Evolutionary conservation across 805 yeast genomes (phyloP).

Genomic region (Kregervanrija delftensis): DNA sequence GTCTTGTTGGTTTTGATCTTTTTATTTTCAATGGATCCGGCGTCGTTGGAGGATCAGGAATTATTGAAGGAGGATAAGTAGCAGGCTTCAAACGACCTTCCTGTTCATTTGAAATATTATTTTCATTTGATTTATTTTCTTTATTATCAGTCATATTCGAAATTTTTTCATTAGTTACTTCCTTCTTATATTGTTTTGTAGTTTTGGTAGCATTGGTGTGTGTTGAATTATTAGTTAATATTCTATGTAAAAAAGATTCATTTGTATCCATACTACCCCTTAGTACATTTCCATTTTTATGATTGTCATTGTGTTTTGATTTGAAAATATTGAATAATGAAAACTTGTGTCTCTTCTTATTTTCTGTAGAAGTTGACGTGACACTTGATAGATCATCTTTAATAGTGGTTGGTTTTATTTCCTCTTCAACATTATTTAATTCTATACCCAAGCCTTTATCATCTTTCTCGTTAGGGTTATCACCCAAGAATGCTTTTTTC

Average conservation of each 20-base stretch:
- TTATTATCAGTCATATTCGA: neutral
- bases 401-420: neutral
- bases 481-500: neutral
- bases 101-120: neutral
- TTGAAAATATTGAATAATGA: conserved; percentile 7
- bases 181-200: neutral
- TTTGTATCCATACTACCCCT: neutral
- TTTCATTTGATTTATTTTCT: neutral
- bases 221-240: neutral
- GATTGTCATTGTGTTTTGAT: neutral
- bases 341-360: conserved; percentile 2
- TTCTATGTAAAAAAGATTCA: neutral
- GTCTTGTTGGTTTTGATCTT: conserved; percentile 30
- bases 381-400: neutral
- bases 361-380: neutral
- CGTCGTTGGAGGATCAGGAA: neutral
- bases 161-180: neutral
- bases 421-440: neutral
- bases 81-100: neutral
- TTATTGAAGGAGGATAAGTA: too few relatives aligned
- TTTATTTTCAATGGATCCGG: conserved; percentile 8
- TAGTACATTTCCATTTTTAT: neutral
- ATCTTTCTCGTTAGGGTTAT: neutral
- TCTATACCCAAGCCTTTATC: neutral
- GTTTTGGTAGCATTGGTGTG: neutral